Base-by-base conservation (phyloP, 352 stramenopile genomes). In the Phytophthora kernoviae region DNA sequence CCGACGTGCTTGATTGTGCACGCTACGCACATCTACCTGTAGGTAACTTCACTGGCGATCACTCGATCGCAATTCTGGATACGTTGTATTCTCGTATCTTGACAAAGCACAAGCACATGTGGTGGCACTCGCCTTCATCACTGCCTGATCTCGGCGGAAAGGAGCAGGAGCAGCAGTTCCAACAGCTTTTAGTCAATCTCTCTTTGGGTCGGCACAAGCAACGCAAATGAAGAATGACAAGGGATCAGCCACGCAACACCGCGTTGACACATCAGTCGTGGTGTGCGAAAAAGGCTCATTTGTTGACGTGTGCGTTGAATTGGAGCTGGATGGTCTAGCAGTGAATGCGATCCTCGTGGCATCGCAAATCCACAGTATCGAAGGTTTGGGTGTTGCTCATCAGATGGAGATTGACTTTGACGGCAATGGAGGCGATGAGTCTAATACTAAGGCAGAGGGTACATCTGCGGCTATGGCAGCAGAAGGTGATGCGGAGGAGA, bases 281-380 rank as follows among this genome's bases (percentile, higher is more conserved):
- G 92, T 99, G 44, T 90, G 88, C 34, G 75, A 94, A 18, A 94
- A 94, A 46, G 96, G 97, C 7, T 94, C 88, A 5, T 99, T 99
- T 72, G 74, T 77, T 2, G 70, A 88, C 36, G 74, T 91, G 36
- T 90, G 84, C 22, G 84, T 93, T 0, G 80, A 94, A 45, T 51
- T 94, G 1, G 79, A 90, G 41, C 62, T 93, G 1, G 82, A 93
- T 57, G 84, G 84, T 0, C 57, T 93, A 11, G 83, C 85, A 1
- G 79, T 96, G 15, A 90, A 92, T 47, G 84, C 85, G 15, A 81
- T 94, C 21, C 70, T 94, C 0, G 82, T 90, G 1, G 79, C 80
- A 0, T 64, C 81, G 15, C 83, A 93, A 55, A 82, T 93, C 17
- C 76, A 90, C 36, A 87, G 64, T 32, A 88, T 93, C 20, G 83